Conservation (phyloP, 2,329 filamentous ascomycete genomes). For the Monilinia vaccinii-corymbosi region DNA sequence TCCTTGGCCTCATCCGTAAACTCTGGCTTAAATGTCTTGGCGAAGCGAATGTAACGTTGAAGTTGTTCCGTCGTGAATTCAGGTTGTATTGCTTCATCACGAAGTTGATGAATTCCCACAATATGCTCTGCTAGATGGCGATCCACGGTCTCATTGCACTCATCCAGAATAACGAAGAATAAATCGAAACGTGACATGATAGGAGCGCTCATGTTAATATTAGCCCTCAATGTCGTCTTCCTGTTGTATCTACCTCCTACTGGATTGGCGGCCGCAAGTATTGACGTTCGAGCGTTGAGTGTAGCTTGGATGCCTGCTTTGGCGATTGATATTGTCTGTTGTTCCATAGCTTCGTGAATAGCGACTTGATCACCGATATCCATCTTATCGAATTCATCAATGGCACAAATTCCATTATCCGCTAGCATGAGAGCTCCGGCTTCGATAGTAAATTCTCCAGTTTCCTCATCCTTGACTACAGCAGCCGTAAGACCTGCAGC, state of each 20-base stretch:
- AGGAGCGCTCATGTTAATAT: slow-evolving; percentile 97
- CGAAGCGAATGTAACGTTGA: slow-evolving; percentile 95
- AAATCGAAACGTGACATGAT: slow-evolving; percentile 99
- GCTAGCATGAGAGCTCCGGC: slow-evolving; percentile 96
- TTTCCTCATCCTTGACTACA: slow-evolving; percentile 96
- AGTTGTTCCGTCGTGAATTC: slow-evolving; percentile 95
- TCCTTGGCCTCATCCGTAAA: slow-evolving; percentile 83
- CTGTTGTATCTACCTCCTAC: slow-evolving; percentile 96
- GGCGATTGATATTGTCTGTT: slow-evolving; percentile 97
- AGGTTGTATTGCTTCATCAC: slow-evolving; percentile 83
- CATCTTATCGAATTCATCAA: slow-evolving; percentile 99
- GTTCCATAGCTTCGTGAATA: slow-evolving; percentile 99
- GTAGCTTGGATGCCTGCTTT: slow-evolving; percentile 98
- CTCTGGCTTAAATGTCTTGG: slow-evolving; percentile 84
- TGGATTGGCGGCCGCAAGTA: slow-evolving; percentile 92
- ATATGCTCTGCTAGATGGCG: slow-evolving; percentile 91
- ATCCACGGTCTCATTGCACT: slow-evolving; percentile 88
- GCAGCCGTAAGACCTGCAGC: slow-evolving; percentile 95
- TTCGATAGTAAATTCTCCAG: slow-evolving; percentile 97
- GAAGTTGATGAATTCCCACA: slow-evolving; percentile 83
- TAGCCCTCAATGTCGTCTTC: slow-evolving; percentile 84
- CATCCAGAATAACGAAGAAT: slow-evolving; percentile 95
- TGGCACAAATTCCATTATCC: slow-evolving; percentile 93
- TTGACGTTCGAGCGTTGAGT: slow-evolving; percentile 88
- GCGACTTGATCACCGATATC: slow-evolving; percentile 94